A percentile compares a stretch with the other conserved stretches of the same genome.
These are phyloP conservation scores for Phoma sp. DNA, from an alignment of 2,329 filamentous ascomycete species.

Conservation along the genomic window DNA sequence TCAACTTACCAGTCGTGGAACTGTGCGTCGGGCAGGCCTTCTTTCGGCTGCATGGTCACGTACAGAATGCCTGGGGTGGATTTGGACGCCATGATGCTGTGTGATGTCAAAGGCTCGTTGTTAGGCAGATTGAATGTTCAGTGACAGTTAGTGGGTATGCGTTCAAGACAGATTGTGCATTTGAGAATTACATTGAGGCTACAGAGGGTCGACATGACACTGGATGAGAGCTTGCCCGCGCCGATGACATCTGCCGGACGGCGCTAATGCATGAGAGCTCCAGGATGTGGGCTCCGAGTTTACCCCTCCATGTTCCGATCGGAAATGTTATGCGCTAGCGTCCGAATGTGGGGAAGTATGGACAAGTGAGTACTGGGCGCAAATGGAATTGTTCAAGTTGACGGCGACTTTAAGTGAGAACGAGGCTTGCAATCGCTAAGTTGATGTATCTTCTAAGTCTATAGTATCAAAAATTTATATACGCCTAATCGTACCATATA, in stretches of 20 bases:
- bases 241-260: conserved; percentile 47
- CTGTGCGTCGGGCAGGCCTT: conserved; percentile 68
- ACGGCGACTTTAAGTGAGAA: background rate
- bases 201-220: background rate
- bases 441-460: background rate
- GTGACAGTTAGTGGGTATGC: too few species aligned
- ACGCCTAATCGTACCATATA: conserved; percentile 82
- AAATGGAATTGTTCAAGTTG: background rate
- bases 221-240: conserved; percentile 23
- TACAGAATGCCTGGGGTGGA: conserved; percentile 73
- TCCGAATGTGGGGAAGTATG: background rate
- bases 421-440: background rate
- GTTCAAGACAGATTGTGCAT: background rate
- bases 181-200: background rate
- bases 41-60: conserved; percentile 84
- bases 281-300: conserved; percentile 4
- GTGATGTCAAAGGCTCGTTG: background rate
- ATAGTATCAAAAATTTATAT: background rate
- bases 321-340: conserved; percentile 23
- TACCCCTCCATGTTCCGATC: conserved; percentile 39
- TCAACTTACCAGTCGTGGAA: conserved; percentile 72
- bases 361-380: background rate
- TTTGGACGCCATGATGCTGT: conserved; percentile 49
- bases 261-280: conserved; percentile 26
- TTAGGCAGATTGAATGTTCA: background rate